Conservation (phyloP, 176 grass and related monocot genomes). For the Oryza longistaminata region DNA sequence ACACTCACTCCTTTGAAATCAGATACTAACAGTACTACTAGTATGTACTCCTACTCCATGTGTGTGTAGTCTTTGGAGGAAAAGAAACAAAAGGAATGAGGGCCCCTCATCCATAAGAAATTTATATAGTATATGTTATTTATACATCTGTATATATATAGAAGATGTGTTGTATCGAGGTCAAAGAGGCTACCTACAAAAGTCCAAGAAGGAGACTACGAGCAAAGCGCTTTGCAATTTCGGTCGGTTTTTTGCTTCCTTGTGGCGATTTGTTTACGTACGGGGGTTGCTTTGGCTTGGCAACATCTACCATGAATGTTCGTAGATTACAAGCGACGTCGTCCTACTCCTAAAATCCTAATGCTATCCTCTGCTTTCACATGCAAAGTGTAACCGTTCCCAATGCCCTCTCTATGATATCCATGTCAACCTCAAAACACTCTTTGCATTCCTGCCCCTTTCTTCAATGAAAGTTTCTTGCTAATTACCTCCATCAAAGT, state of each 20-base stretch:
- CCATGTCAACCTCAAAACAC: slow-evolving; percentile 17
- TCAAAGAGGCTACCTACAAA: slow-evolving; percentile 47
- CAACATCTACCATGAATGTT: slow-evolving; percentile 30
- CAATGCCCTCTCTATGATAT: neutral
- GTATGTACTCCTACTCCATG: neutral
- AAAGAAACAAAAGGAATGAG: neutral
- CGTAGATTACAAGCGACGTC: slow-evolving; percentile 46
- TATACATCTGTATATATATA: neutral
- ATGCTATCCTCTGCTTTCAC: neutral
- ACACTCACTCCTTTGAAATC: slow-evolving; percentile 35
- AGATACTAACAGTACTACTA: no score
- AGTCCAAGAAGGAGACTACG: slow-evolving; percentile 46
- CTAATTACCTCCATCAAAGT: neutral
- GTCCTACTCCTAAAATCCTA: neutral
- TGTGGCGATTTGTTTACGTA: slow-evolving; percentile 26
- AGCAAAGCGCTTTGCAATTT: slow-evolving; percentile 35
- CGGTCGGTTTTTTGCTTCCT: neutral
- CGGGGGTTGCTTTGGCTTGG: slow-evolving; percentile 18
- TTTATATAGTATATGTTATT: neutral
- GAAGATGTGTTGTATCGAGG: slow-evolving; percentile 30
- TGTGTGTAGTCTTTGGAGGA: slow-evolving; percentile 49
- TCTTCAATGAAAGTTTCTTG: neutral
- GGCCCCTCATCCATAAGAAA: neutral
- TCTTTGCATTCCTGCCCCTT: neutral
- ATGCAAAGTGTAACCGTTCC: neutral